Evolutionary conservation across 2,329 filamentous ascomycete genomes (phyloP), one percentile per base, ranked within the genome.

Genomic region (Penicillium sclerotigenum): DNA sequence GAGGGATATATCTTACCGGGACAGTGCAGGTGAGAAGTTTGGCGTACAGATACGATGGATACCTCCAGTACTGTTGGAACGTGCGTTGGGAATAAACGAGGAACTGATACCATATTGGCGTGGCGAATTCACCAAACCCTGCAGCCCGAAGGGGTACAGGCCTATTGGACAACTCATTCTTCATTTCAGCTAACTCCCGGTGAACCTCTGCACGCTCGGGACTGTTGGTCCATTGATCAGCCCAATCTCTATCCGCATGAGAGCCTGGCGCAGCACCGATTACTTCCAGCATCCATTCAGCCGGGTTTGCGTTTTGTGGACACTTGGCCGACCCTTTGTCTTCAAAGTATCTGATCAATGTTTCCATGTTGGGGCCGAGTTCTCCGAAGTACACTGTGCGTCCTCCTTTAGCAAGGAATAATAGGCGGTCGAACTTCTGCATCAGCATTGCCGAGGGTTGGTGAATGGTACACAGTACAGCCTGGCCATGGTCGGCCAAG

Each of bases 361-460:
- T 83, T 7, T 74, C 73, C 0, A 84, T 86, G 59, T 85, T 80
- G 0, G 80, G 63, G 0, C 87, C 87, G 38, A 89, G 83, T 3
- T 87, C 78, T 3, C 86, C 87, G 69, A 88, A 88, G 65, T 89
- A 89, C 0, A 88, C 84, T 0, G 85, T 88, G 66, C 80, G 83
- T 0, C 86, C 87, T 40, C 86, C 86, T 54, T 78, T 80, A 9
- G 84, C 84, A 2, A 89, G 78, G 70, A 89, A 85, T 0, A 88
- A 73, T 2, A 88, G 73, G 0, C 81, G 80, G 58, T 88, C 86
- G 49, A 88, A 97, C 56, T 90, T 88, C 72, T 96, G 90, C 79
- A 97, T 96, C 52, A 97, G 81, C 82, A 96, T 91, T 38, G 91
- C 91, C 10, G 90, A 95, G 16, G 93, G 93, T 73, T 97, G 93